Base-by-base conservation (phyloP, 1,139 yeast genomes). In the Lodderomyces oxycetoniae region DNA sequence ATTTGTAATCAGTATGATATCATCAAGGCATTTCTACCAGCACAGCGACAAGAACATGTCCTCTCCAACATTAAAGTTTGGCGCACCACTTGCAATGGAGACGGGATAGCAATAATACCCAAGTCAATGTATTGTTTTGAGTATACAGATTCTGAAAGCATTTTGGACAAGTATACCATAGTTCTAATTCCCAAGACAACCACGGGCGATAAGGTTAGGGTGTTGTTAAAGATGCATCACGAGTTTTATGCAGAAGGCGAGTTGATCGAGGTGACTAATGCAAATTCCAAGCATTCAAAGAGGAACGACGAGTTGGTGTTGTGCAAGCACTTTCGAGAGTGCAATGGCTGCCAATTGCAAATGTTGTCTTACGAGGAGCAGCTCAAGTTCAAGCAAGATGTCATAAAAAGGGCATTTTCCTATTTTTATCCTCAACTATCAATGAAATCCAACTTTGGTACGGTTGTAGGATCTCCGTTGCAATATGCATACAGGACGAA, bases 271-370 rank as follows among this genome's bases (percentile, higher is more conserved):
- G 49, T 63, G 0, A 31, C 44, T 4, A 39, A 28, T 5, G 5
- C 31, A 7, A 22, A 22, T 3, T 24, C 22, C 6, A 24, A 14
- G 21, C 16, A 21, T 11, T 27, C 34, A 15, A 25, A 29, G 27
- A 48, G 73, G 30, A 52, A 58, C 19, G 53, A 66, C 30, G 31
- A 42, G 2, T 47, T 63, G 23, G 43, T 66, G 3, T 43, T 57
- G 2, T 93, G 97, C 63, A 66, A 71, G 35, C 84, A 88, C 51
- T 91, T 89, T 59, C 79, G 87, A 12, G 71, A 70, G 38, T 89
- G 97, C 50, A 53, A 57, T 28, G 74, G 74, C 2, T 68, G 74
- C 39, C 69, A 67, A 34, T 50, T 62, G 11, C 74, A 68, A 42
- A 67, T 67, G 74, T 24, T 67, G n/a, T 39, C 51, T 4, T 64